These are phyloP conservation scores for Phytophthora chlamydospora DNA, from an alignment of 352 stramenopile species.

Conservation along the genomic window DNA sequence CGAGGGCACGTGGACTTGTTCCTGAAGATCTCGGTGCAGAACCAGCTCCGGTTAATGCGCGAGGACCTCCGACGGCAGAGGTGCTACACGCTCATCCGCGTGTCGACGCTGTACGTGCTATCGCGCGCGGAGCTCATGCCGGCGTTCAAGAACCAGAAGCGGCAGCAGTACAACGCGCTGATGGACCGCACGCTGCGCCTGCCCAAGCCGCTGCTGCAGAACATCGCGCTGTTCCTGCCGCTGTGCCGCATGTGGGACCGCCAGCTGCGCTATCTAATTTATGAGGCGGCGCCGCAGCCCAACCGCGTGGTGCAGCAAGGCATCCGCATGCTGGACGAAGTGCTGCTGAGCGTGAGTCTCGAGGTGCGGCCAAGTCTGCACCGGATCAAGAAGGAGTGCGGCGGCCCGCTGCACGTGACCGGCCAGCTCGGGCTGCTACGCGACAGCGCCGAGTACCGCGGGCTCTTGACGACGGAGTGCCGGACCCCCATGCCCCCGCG, in stretches of 20 bases:
- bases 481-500: constrained; percentile 52
- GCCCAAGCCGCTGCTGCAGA: constrained; percentile 80
- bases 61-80: constrained; percentile 72
- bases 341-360: constrained; percentile 77
- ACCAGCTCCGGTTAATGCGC: constrained; percentile 84
- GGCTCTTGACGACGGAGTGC: constrained; percentile 64
- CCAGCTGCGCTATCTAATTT: constrained; percentile 80
- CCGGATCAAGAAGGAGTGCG: constrained; percentile 52
- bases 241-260: constrained; percentile 81
- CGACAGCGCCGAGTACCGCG: constrained; percentile 65
- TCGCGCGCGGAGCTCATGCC: constrained; percentile 53
- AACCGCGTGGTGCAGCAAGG: constrained; percentile 84
- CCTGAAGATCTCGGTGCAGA: constrained; percentile 87
- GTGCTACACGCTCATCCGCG: constrained; percentile 70
- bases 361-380: constrained; percentile 65
- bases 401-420: constrained; percentile 44
- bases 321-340: constrained; percentile 82
- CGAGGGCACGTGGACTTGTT: constrained; percentile 85
- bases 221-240: constrained; percentile 78
- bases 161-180: constrained; percentile 52
- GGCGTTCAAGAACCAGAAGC: constrained; percentile 49
- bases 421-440: constrained; percentile 77
- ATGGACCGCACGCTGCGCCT: constrained; percentile 76
- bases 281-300: constrained; percentile 71
- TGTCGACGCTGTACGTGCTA: constrained; percentile 76